Conservation (phyloP, 441 rosid species). For the Francoa sonchifolia region DNA sequence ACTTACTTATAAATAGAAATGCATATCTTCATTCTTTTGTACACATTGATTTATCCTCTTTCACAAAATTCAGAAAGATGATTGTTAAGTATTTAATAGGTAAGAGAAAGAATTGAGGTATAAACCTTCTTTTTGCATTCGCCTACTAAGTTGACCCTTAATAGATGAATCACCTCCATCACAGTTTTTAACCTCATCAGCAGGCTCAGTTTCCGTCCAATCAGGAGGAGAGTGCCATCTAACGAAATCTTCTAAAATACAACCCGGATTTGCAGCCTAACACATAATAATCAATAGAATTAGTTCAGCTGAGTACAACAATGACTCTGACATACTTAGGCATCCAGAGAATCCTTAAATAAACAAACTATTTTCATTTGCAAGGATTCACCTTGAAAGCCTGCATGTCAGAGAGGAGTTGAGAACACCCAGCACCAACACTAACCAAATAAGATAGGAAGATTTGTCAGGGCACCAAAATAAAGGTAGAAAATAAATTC, state of each 20-base stretch:
- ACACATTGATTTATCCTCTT: not conserved
- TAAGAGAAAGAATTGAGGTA: constrained; percentile 6
- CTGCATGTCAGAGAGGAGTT: constrained; percentile 97
- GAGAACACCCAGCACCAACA: constrained; percentile 99
- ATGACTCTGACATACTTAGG: not conserved
- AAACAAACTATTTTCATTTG: constrained; percentile 5
- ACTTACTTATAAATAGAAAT: too few relatives aligned
- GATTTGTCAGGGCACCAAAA: constrained; percentile 9
- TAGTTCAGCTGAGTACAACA: constrained; percentile 4
- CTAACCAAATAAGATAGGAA: constrained; percentile 31
- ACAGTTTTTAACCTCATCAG: constrained; percentile 31
- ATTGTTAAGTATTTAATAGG: too few relatives aligned
- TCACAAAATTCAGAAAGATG: too few relatives aligned
- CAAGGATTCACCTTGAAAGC: constrained; percentile 79
- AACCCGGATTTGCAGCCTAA: constrained; percentile 98
- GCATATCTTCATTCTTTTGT: too few relatives aligned
- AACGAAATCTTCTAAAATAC: constrained; percentile 94
- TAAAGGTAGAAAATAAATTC: too few relatives aligned
- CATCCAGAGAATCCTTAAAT: not conserved
- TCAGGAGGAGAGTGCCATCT: constrained; percentile 99
- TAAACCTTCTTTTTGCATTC: constrained; percentile 95
- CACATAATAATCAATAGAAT: constrained; percentile 5
- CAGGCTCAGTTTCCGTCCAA: constrained; percentile 61
- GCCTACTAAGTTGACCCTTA: constrained; percentile 77
- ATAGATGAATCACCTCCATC: constrained; percentile 22